Conservation (phyloP, 768 basidiomycete genomes). For the Nidularia sp. region DNA sequence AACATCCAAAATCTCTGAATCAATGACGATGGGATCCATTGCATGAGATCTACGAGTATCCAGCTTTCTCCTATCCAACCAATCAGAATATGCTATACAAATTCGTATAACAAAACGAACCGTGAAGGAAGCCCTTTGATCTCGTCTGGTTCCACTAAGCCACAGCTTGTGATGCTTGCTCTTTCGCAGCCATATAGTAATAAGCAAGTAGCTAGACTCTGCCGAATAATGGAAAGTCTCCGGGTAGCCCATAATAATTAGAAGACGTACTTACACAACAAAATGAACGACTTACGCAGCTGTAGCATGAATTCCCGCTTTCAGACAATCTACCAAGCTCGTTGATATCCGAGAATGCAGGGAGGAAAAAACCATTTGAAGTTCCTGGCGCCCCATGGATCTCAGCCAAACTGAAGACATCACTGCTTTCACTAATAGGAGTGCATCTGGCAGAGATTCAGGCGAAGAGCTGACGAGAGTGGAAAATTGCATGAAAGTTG, state of each 20-base stretch:
- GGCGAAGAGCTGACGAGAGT: conserved; percentile 31
- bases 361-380: conserved; percentile 45
- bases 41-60: conserved; percentile 34
- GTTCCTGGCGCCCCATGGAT: conserved; percentile 52
- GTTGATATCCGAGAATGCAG: conserved; percentile 41
- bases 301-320: conserved; percentile 17
- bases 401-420: conserved; percentile 59
- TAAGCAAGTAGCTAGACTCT: conserved; percentile 58
- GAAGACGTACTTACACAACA: neutral
- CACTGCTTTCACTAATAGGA: conserved; percentile 49
- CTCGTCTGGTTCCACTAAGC: conserved; percentile 45
- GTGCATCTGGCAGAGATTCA: conserved; percentile 33
- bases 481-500: conserved; percentile 45
- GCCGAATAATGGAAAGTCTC: conserved; percentile 51
- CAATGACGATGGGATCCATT: conserved; percentile 59
- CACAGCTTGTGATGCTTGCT: conserved; percentile 34
- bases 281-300: conserved; percentile 31
- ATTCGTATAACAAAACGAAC: conserved; percentile 26
- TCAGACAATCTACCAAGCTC: conserved; percentile 33
- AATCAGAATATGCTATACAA: conserved; percentile 1
- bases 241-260: neutral
- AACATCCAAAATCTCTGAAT: conserved; percentile 50
- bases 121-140: conserved; percentile 50
- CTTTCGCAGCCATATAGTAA: conserved; percentile 67
- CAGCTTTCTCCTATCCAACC: conserved; percentile 40